These are phyloP conservation scores for Lactarius psammicola DNA, from an alignment of 768 basidiomycete genomes.

Conservation along the genomic window DNA sequence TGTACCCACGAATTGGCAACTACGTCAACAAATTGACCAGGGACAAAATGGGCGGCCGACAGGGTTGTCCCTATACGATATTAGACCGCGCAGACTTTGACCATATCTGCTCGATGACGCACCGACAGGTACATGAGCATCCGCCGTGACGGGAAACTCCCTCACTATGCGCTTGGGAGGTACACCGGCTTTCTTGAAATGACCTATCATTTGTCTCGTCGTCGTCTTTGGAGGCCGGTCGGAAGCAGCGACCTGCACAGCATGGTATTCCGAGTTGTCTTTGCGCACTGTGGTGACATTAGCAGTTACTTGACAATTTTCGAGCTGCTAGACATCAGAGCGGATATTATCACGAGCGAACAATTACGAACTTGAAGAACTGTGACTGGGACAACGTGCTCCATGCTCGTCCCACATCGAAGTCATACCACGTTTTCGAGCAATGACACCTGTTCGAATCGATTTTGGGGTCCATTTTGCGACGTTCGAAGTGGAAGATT, in stretches of 20 bases:
- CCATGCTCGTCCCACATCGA: conserved; percentile 91
- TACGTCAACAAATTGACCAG: conserved; percentile 94
- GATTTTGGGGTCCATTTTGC: conserved; percentile 82
- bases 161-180: conserved; percentile 79
- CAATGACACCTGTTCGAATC: conserved; percentile 88
- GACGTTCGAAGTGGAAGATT: conserved; percentile 31
- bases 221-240: conserved; percentile 71
- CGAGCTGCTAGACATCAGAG: conserved; percentile 49
- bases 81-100: background rate
- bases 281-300: conserved; percentile 64
- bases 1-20: conserved; percentile 79
- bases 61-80: conserved; percentile 69
- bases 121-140: conserved; percentile 91
- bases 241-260: conserved; percentile 90
- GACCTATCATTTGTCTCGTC: conserved; percentile 79
- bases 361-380: conserved; percentile 74
- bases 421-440: conserved; percentile 95
- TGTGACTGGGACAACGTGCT: conserved; percentile 82
- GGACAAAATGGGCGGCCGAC: conserved; percentile 93
- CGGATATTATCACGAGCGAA: background rate
- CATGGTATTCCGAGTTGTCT: conserved; percentile 76
- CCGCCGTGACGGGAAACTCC: conserved; percentile 85
- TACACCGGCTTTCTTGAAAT: conserved; percentile 82
- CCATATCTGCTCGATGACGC: conserved; percentile 34
- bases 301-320: conserved; percentile 87